Conservation (phyloP, 1,284 basidiomycete species). For the Puccinia horiana region DNA sequence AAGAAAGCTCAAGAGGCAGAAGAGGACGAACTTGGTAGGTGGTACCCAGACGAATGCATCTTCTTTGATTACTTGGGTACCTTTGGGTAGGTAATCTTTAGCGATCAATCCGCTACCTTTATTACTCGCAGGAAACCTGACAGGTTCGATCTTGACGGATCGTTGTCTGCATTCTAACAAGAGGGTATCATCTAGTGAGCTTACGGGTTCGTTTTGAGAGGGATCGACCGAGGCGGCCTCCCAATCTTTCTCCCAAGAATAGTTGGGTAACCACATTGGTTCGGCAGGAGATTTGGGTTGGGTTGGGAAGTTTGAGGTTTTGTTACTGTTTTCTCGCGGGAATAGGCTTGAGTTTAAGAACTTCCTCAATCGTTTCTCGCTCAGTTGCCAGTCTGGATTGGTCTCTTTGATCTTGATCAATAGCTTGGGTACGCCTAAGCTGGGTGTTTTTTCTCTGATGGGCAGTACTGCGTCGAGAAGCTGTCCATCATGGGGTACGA, state of each 20-base stretch:
- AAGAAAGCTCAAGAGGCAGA: not conserved
- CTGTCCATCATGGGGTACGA: constrained; percentile 23
- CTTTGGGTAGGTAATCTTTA: constrained; percentile 34
- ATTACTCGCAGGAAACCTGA: constrained; percentile 45
- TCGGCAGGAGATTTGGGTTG: constrained; percentile 27
- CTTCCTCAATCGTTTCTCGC: constrained; percentile 46
- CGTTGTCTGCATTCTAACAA: constrained; percentile 44
- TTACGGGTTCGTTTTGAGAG: constrained; percentile 37
- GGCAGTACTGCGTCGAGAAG: constrained; percentile 35
- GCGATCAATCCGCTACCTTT: constrained; percentile 47
- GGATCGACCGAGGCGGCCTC: constrained; percentile 43
- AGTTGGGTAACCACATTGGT: constrained; percentile 46
- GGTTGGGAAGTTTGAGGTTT: not conserved
- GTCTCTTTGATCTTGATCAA: constrained; percentile 35
- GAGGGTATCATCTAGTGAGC: constrained; percentile 39
- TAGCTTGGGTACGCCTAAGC: constrained; percentile 42
- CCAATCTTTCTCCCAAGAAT: constrained; percentile 49
- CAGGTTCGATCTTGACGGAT: constrained; percentile 45
- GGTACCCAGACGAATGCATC: constrained; percentile 50
- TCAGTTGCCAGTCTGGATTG: constrained; percentile 45
- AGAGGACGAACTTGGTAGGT: constrained; percentile 13
- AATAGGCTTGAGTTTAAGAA: constrained; percentile 40
- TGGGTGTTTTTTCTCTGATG: constrained; percentile 29
- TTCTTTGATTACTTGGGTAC: constrained; percentile 47
- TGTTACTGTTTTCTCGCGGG: not conserved